These are phyloP conservation scores for Lithospermum erythrorhizon DNA, from an alignment of 257 asterid genomes.

Conservation along the genomic window DNA sequence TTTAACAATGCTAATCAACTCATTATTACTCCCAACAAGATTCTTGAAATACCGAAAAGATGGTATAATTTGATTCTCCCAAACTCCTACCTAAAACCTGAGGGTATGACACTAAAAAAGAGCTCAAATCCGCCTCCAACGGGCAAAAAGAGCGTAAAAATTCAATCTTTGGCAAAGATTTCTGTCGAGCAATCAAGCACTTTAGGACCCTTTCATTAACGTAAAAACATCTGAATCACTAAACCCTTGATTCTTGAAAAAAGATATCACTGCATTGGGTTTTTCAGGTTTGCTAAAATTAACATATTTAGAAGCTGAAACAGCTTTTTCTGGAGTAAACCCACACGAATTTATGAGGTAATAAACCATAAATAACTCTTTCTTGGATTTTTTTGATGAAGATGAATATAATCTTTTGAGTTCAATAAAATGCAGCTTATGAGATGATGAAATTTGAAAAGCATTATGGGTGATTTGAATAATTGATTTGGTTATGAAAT, in stretches of 20 bases:
- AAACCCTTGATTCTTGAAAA: conserved; percentile 11
- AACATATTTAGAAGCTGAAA: conserved; percentile 6
- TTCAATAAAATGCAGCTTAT: no score
- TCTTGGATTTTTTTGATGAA: no score
- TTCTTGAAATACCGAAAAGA: neutral
- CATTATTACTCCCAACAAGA: neutral
- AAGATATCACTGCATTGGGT: neutral
- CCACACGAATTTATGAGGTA: no score
- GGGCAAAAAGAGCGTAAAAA: conserved; percentile 8
- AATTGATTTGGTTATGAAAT: no score
- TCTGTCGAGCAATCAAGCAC: conserved; percentile 12
- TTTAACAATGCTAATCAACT: neutral
- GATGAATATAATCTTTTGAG: no score
- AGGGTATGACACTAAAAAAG: conserved; percentile 3
- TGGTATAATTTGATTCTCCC: conserved; percentile 3
- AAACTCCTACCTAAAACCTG: neutral
- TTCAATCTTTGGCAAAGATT: conserved; percentile 18
- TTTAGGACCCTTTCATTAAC: conserved; percentile 11
- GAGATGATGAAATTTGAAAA: no score
- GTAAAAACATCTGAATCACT: conserved; percentile 7
- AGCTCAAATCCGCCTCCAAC: neutral
- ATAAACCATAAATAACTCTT: no score
- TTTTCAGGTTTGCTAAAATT: conserved; percentile 8
- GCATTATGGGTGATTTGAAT: no score
- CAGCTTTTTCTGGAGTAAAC: neutral